These are phyloP conservation scores for Candida chilensis DNA, from an alignment of 805 yeast genomes.

Conservation along the genomic window DNA sequence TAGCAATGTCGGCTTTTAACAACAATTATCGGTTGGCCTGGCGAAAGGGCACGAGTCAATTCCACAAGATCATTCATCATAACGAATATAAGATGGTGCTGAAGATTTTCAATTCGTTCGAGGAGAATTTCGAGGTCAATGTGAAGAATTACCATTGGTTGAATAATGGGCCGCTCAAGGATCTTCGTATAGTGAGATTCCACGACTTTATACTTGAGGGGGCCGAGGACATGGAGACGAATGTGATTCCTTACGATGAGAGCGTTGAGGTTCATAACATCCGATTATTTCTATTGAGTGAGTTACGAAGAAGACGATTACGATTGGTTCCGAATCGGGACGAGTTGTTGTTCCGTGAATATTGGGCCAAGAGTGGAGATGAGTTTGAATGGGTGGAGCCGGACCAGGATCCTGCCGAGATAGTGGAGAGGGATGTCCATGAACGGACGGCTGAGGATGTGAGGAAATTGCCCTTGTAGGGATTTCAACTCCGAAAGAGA, in stretches of 20 bases:
- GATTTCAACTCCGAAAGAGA: too few species aligned
- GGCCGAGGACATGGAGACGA: too few species aligned
- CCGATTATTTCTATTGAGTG: too few species aligned
- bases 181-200: too few species aligned
- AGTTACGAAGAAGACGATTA: neutral
- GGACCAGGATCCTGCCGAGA: neutral
- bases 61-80: conserved; percentile 16
- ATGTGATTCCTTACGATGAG: too few species aligned
- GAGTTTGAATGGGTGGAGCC: neutral
- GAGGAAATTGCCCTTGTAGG: neutral
- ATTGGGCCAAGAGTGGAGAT: neutral
- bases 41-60: conserved; percentile 19
- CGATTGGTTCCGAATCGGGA: neutral
- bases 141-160: conserved; percentile 28
- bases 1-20: too few species aligned
- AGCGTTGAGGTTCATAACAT: too few species aligned
- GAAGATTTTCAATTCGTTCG: conserved; percentile 26
- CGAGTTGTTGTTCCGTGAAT: neutral
- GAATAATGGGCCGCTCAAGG: too few species aligned
- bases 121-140: conserved; percentile 31
- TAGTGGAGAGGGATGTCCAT: neutral
- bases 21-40: too few species aligned
- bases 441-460: neutral
- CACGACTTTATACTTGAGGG: too few species aligned
- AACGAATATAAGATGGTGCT: conserved; percentile 21